Conservation (phyloP, 2,329 filamentous ascomycete species). For the Apiospora koreana region DNA sequence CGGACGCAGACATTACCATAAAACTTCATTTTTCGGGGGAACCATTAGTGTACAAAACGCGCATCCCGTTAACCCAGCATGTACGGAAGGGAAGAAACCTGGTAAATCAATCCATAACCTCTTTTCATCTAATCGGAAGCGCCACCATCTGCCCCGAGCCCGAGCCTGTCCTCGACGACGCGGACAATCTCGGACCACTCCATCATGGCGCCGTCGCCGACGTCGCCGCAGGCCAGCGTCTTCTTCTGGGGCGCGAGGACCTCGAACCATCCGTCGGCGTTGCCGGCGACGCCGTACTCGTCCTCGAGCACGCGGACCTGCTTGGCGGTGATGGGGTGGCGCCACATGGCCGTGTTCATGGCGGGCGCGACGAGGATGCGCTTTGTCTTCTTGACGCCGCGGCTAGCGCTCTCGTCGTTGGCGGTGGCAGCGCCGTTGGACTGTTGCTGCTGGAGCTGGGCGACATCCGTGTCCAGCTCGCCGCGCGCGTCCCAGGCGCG, state of each 20-base stretch:
- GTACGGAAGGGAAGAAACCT: neutral
- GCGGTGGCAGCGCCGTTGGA: slow-evolving; percentile 15
- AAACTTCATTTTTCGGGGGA: neutral
- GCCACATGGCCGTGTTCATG: slow-evolving; percentile 93
- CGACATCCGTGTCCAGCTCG: slow-evolving; percentile 46
- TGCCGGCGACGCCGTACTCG: slow-evolving; percentile 66
- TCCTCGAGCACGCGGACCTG: slow-evolving; percentile 71
- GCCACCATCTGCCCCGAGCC: slow-evolving; percentile 15
- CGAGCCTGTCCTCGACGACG: slow-evolving; percentile 58
- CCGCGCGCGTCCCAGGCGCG: slow-evolving; percentile 86
- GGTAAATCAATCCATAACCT: neutral
- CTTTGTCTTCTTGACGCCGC: slow-evolving; percentile 46
- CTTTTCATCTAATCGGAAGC: neutral
- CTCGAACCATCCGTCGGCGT: slow-evolving; percentile 59
- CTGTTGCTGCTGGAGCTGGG: slow-evolving; percentile 11
- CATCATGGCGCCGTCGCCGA: slow-evolving; percentile 80
- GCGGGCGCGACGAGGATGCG: slow-evolving; percentile 73
- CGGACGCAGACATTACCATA: neutral
- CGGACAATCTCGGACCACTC: slow-evolving; percentile 76
- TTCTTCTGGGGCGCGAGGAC: slow-evolving; percentile 75
- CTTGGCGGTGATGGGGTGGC: slow-evolving; percentile 75
- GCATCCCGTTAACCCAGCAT: neutral
- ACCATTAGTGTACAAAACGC: neutral
- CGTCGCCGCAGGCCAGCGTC: slow-evolving; percentile 80
- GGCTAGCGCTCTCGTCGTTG: neutral